Base-by-base conservation (phyloP, 106 monocot genomes). In the Apostasia ramifera region DNA sequence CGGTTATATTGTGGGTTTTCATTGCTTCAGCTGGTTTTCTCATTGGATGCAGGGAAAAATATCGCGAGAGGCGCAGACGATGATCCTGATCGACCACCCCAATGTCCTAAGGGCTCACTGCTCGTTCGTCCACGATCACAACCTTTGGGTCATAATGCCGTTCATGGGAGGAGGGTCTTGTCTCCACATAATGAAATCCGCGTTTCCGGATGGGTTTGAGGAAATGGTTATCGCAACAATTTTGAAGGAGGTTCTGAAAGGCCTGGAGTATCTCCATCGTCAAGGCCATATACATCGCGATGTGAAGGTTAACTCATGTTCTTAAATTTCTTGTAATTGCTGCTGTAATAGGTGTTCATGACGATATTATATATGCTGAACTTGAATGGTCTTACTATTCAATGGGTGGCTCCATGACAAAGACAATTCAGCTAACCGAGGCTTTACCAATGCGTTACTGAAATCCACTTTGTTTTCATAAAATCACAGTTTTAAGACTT, bases 211-310 rank as follows among this genome's bases (percentile, higher is more conserved):
- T 71, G 98, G 98, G 61, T 88, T 98, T 40, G 81, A 86, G 56
- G 98, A 98, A 77, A 55, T 63, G 42, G 70, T 93, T 56, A 98
- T 98, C 60, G 90, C 90, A 61, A 87, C 84, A 38, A 13, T 98
- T 8, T 67, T 98, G 53, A 81, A 81, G 49, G 98, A 93, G 68
- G 87, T 80, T 42, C 68, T 98, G 12, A 93, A 84, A 81, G 92
- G 81, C 1, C 75, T 98, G 41, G 90, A 80, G 44, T 98, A 98
- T 78, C 90, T 98, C 61, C 98, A 98, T 72, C 83, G 70, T 51
- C 87, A 88, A 58, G 98, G 98, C 2, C 90, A 90, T 59, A 98
- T 98, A 63, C 98, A 98, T 71, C 80, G 98, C 6, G 98, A 98
- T 83, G 85, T 98, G 5, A 98, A 98, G 89, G 98, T 90, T 26